A percentile compares a stretch with the other conserved stretches of the same genome.
Conservation (phyloP, 2,329 filamentous ascomycete genomes). For the Elsinoe australis region DNA sequence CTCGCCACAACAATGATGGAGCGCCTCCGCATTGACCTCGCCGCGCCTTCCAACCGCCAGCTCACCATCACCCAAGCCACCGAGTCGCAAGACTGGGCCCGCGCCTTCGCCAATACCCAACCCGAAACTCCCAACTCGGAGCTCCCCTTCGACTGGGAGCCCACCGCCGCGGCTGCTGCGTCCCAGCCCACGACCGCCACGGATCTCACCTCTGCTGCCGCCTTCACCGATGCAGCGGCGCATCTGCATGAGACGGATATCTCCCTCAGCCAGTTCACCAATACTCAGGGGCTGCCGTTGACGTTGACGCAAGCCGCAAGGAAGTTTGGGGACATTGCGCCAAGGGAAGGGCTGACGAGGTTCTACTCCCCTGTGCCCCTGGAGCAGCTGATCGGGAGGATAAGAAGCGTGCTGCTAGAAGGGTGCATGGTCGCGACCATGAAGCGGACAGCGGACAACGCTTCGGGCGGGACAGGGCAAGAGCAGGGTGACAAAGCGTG, state of each 20-base stretch:
- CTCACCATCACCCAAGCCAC: slow-evolving; percentile 25
- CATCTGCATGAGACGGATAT: slow-evolving; percentile 77
- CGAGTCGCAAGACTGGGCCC: slow-evolving; percentile 30
- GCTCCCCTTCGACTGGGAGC: slow-evolving; percentile 75
- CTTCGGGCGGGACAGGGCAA: slow-evolving; percentile 27
- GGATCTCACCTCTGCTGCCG: slow-evolving; percentile 31
- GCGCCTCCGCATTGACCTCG: slow-evolving; percentile 81
- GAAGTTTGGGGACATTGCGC: slow-evolving; percentile 84
- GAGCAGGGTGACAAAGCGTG: slow-evolving; percentile 44
- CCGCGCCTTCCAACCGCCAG: slow-evolving; percentile 40
- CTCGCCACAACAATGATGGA: slow-evolving; percentile 95
- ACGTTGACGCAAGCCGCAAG: slow-evolving; percentile 83
- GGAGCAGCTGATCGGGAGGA: slow-evolving; percentile 66
- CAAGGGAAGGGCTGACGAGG: slow-evolving; percentile 74
- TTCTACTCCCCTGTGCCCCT: slow-evolving; percentile 82
- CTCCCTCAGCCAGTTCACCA: slow-evolving; percentile 73
- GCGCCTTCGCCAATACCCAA: slow-evolving; percentile 68
- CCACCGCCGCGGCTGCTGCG: slow-evolving; percentile 48
- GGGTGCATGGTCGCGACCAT: slow-evolving; percentile 68
- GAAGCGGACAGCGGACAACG: slow-evolving; percentile 23
- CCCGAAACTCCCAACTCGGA: slow-evolving; percentile 71
- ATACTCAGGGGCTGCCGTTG: slow-evolving; percentile 67
- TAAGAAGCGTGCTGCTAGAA: slow-evolving; percentile 73
- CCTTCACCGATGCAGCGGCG: slow-evolving; percentile 37
- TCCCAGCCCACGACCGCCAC: slow-evolving; percentile 43